Base-by-base conservation (phyloP, 352 stramenopile genomes). In the Globisporangium carolinianum region DNA sequence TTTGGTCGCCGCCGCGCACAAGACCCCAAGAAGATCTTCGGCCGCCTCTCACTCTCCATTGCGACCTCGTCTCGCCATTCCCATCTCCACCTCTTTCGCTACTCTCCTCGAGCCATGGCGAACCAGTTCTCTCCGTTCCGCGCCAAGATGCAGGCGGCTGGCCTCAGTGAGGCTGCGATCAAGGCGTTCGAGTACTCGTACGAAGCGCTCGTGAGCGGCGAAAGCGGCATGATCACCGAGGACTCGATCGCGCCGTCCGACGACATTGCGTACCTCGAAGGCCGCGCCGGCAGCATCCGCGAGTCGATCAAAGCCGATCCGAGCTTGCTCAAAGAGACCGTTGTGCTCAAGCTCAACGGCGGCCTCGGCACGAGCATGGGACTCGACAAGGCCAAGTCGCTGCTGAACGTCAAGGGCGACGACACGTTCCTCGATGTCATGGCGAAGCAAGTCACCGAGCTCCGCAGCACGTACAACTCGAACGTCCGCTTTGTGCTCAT, bases 181-280 rank as follows among this genome's bases (percentile, higher is more conserved):
- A 95, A 97, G 65, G 94, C 97, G 51, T 99, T 99, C 65, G 93
- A 98, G 83, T 98, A 92, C 67, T 98, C 94, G 49, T 99, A 98
- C 80, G 84, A 96, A 51, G 95, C 95, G 36, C 89, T 99, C 47
- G 81, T 95, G 62, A 91, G 85, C 60, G 91, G 91, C 65, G 90
- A 97, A 56, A 97, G 90, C 24, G 97, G 97, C 63, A 98, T 98
- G 84, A 99, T 99, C 70, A 68, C 91, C 38, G 97, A 99, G 73
- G 72, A 73, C 51, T 95, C 86, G 57, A 99, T 99, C 68, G 70
- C 81, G 53, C 83, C 95, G 36, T 83, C 86, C 41, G 74, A 88
- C 63, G 71, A 85, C 60, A 66, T 94, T 51, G 71, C 76, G 38
- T 94, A 91, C 74, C 70, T 94, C 15, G 85, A 94, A 63, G 83